phyloP scores from a whole-genome alignment of 2,329 filamentous ascomycete species.

The Helminthosporium solani region DNA sequence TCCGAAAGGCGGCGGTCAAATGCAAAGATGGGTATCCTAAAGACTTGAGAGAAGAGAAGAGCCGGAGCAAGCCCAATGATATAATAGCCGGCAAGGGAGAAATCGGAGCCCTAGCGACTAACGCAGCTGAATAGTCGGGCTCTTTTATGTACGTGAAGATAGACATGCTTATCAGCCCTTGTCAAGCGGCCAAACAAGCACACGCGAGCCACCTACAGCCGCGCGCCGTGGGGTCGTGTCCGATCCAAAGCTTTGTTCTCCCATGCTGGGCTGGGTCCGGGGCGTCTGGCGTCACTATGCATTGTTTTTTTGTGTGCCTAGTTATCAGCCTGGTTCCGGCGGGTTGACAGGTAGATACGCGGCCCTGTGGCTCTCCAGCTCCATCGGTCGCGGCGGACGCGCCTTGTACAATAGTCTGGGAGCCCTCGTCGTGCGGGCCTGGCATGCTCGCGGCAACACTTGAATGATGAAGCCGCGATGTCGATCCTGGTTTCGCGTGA shows the following conservation, averaged over 20 bases:
- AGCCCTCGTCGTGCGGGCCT: constrained; percentile 13
- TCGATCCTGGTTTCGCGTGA: constrained; percentile 20
- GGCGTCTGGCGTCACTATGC: constrained; percentile 31
- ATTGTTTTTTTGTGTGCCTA: constrained; percentile 27
- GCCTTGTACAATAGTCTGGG: constrained; percentile 8
- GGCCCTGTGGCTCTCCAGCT: background rate
- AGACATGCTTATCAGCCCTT: constrained; percentile 41
- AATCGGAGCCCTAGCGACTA: constrained; percentile 34
- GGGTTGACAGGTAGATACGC: constrained; percentile 5
- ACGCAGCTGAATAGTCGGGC: constrained; percentile 30
- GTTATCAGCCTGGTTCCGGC: constrained; percentile 10
- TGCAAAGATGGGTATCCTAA: too few relatives aligned
- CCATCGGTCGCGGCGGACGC: constrained; percentile 14
- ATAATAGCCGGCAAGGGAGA: constrained; percentile 34
- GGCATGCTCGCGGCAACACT: constrained; percentile 5
- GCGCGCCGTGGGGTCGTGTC: constrained; percentile 41
- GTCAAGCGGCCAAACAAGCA: constrained; percentile 40
- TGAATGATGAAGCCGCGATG: background rate
- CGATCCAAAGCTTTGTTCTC: constrained; percentile 39
- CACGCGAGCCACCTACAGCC: constrained; percentile 34
- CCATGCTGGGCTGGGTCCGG: constrained; percentile 27
- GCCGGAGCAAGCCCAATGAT: constrained; percentile 33
- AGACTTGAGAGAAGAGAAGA: constrained; percentile 13
- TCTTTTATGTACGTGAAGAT: constrained; percentile 32
- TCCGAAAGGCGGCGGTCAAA: constrained; percentile 13